Evolutionary conservation across 768 basidiomycete genomes (phyloP).

Genomic region (Lactifluus piperatus): DNA sequence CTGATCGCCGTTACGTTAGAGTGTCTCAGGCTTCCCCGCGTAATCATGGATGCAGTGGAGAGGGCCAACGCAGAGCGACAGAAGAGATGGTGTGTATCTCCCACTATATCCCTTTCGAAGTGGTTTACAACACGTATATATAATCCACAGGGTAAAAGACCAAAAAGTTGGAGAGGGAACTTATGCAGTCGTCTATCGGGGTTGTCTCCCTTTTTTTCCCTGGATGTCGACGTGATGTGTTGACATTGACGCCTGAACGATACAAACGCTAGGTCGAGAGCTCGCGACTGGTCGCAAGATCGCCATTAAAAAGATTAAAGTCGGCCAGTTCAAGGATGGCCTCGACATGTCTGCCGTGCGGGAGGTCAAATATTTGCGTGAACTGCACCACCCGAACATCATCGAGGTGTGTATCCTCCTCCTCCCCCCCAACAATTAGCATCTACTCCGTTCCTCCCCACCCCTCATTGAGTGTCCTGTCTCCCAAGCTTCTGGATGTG

Average conservation of each 20-base stretch:
- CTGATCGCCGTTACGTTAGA: background rate
- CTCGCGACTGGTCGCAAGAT: slow-evolving; percentile 70
- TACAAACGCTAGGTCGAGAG: slow-evolving; percentile 49
- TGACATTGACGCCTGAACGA: background rate
- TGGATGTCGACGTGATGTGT: slow-evolving; percentile 1
- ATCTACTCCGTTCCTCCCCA: background rate
- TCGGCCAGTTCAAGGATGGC: slow-evolving; percentile 95
- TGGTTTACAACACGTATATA: slow-evolving; percentile 1
- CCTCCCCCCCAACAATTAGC: no score
- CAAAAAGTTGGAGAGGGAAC: slow-evolving; percentile 86
- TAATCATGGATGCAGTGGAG: slow-evolving; percentile 72
- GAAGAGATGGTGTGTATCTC: slow-evolving; percentile 46
- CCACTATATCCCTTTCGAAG: background rate
- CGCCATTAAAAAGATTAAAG: slow-evolving; percentile 98
- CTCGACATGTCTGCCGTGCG: slow-evolving; percentile 98
- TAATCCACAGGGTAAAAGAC: slow-evolving; percentile 57
- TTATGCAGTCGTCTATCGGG: slow-evolving; percentile 93
- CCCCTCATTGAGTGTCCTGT: background rate
- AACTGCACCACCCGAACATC: slow-evolving; percentile 88
- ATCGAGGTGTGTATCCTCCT: slow-evolving; percentile 57
- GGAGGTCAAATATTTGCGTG: slow-evolving; percentile 94
- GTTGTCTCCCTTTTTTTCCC: slow-evolving; percentile 31
- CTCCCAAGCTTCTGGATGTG: slow-evolving; percentile 78
- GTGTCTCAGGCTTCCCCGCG: background rate
- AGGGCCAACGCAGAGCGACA: slow-evolving; percentile 67